Base-by-base conservation (phyloP, 2,329 filamentous ascomycete genomes). In the Sporothrix mexicana region DNA sequence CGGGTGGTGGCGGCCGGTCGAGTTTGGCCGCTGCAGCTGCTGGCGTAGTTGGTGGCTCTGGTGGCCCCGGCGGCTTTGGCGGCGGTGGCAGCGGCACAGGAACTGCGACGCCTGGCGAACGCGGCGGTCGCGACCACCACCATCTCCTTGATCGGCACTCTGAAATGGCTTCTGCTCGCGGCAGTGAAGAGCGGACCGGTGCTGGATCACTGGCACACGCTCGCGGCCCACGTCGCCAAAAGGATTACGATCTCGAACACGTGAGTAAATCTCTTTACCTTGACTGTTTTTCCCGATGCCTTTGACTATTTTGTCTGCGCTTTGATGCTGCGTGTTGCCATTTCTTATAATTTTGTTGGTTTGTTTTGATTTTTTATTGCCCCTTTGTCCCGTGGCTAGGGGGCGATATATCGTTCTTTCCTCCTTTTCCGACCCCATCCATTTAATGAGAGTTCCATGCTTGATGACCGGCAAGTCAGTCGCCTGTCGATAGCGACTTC, bases 241-340 rank as follows among this genome's bases (percentile, higher is more conserved):
- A 93, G 74, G 93, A 97, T 78, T 93, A 91, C 80, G 93, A 97
- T 74, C 87, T 96, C 70, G 93, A 97, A 80, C 91, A 91, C 85
- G 93, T 94, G 80, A 87, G 88, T 87, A n/a, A 30, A 30, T 36
- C 9, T 61, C 10, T 62, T 64, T 64, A 10, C 51, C 72, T 47
- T 47, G 12, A 17, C 59, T 15, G 53, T 68, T 64, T 5, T 51
- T 73, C 23, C 47, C 17, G 9, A 15, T 66, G 68, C 25, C 36
- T 41, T 1, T 23, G 12, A 7, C 41, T 59, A 10, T 15, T 57
- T 17, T 55, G 30, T 53, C 15, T 49, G 3, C 17, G 49, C 8
- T 53, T 25, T 55, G 17, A 20, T 10, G n/a, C 20, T 43, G 23
- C 20, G 2, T 20, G 17, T 20, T 30, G 15, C 20, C 23, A 30